A percentile compares a stretch with the other conserved stretches of the same genome.
phyloP scores from a whole-genome alignment of 805 yeast genomes.

The Ogataea minuta region DNA sequence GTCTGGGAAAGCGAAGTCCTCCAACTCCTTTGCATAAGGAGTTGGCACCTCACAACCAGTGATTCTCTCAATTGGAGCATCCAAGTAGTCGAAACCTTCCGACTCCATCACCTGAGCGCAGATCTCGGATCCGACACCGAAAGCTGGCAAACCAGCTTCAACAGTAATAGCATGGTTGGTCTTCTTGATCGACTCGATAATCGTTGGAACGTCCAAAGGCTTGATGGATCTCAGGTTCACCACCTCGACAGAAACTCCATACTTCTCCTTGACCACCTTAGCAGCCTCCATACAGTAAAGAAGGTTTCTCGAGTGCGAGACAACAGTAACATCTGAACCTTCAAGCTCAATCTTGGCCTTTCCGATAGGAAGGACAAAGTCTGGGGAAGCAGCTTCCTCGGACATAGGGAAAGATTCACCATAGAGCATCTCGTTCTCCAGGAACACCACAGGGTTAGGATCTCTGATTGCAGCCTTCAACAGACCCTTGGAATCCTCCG shows the following conservation, averaged over 20 bases:
- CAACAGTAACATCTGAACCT: conserved; percentile 87
- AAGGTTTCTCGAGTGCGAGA: conserved; percentile 91
- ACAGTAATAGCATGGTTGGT: conserved; percentile 95
- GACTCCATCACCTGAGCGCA: conserved; percentile 98
- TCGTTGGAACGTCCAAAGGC: conserved; percentile 89
- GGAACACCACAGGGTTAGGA: conserved; percentile 95
- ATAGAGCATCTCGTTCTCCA: conserved; percentile 94
- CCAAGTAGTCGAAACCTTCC: conserved; percentile 96
- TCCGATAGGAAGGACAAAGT: conserved; percentile 90
- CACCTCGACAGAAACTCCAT: conserved; percentile 90
- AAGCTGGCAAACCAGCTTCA: conserved; percentile 97
- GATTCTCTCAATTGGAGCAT: conserved; percentile 97
- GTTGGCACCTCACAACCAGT: conserved; percentile 99
- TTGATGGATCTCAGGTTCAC: conserved; percentile 94
- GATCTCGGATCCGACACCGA: conserved; percentile 98
- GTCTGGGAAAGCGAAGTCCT: conserved; percentile 99
- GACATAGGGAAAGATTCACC: conserved; percentile 88
- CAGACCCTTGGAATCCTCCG: conserved; percentile 95
- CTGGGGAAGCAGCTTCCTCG: conserved; percentile 85
- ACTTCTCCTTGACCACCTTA: conserved; percentile 73
- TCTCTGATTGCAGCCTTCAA: conserved; percentile 96
- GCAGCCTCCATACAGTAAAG: conserved; percentile 88
- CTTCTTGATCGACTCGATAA: conserved; percentile 87
- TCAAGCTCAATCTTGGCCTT: conserved; percentile 92
- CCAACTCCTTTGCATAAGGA: conserved; percentile 94